Evolutionary conservation across 2,329 filamentous ascomycete genomes (phyloP).

Genomic region (Aureobasidium uvarum): DNA sequence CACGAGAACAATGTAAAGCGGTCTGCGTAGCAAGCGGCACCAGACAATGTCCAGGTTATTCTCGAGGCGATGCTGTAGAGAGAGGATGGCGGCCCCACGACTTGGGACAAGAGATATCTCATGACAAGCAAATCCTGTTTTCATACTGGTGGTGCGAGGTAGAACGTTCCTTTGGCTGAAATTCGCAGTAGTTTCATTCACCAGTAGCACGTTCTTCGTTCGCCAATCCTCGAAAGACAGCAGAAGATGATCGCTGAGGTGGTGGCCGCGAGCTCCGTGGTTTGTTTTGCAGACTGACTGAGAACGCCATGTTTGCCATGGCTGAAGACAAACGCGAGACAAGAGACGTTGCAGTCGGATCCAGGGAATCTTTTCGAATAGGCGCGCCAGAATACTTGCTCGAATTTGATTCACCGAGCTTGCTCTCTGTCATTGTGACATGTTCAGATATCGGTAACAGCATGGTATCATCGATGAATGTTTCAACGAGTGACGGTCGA

Average conservation of each 20-base stretch:
- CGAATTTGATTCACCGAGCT: too few relatives aligned
- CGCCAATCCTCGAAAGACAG: conserved; percentile 8
- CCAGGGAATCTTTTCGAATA: background rate
- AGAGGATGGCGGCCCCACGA: background rate
- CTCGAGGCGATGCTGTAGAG: background rate
- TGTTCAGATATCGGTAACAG: background rate
- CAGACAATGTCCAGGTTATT: background rate
- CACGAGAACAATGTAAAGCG: background rate
- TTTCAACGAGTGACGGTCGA: background rate
- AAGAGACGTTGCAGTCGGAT: background rate
- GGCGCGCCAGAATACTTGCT: background rate
- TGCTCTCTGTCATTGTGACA: rapidly evolving
- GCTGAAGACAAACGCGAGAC: conserved; percentile 1
- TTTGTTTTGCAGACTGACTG: background rate
- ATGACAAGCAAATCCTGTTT: too few relatives aligned
- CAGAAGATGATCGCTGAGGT: conserved; percentile 11
- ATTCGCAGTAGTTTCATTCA: background rate
- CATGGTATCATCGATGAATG: background rate
- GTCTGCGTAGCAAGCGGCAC: background rate
- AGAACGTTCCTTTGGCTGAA: too few relatives aligned
- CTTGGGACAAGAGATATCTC: background rate
- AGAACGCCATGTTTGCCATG: conserved; percentile 2
- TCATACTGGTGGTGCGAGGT: too few relatives aligned
- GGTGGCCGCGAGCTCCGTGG: background rate
- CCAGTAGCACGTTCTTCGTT: conserved; percentile 20